A percentile compares a stretch with the other conserved stretches of the same genome.
Evolutionary conservation across 2,329 filamentous ascomycete species (phyloP).

Genomic region (Akanthomyces dipterigenus): DNA sequence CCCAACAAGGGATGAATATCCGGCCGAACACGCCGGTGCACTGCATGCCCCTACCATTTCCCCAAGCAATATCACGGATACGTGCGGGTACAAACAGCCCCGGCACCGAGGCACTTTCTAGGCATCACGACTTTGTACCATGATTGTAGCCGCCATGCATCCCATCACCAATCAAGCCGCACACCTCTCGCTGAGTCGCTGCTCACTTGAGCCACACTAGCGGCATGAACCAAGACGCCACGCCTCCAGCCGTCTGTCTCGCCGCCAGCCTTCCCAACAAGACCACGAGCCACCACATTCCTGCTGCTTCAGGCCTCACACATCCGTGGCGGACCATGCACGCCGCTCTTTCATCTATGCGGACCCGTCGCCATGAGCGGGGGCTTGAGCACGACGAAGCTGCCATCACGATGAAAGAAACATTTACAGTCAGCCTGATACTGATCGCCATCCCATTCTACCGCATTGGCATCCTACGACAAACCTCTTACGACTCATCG

Average conservation of each 20-base stretch:
- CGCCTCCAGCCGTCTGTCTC: background rate
- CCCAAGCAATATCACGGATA: background rate
- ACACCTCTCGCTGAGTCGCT: background rate
- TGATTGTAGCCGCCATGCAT: background rate
- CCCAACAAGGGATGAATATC: background rate
- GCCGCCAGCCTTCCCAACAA: background rate
- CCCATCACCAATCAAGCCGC: background rate
- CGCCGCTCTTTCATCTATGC: background rate
- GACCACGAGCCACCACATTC: background rate
- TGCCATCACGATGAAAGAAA: background rate
- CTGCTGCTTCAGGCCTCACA: background rate
- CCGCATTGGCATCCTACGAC: background rate
- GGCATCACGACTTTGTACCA: background rate
- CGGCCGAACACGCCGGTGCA: background rate
- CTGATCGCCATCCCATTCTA: background rate
- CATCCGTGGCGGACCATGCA: background rate
- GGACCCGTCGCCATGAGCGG: background rate
- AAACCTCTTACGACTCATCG: background rate
- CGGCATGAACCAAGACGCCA: conserved; percentile 4
- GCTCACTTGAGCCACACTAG: background rate
- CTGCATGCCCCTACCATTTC: background rate
- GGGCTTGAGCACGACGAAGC: background rate
- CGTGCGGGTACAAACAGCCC: background rate
- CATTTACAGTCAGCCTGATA: background rate
- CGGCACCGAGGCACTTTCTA: background rate